These are phyloP conservation scores for Verticillium nubilum DNA, from an alignment of 2,329 filamentous ascomycete genomes.

Conservation along the genomic window DNA sequence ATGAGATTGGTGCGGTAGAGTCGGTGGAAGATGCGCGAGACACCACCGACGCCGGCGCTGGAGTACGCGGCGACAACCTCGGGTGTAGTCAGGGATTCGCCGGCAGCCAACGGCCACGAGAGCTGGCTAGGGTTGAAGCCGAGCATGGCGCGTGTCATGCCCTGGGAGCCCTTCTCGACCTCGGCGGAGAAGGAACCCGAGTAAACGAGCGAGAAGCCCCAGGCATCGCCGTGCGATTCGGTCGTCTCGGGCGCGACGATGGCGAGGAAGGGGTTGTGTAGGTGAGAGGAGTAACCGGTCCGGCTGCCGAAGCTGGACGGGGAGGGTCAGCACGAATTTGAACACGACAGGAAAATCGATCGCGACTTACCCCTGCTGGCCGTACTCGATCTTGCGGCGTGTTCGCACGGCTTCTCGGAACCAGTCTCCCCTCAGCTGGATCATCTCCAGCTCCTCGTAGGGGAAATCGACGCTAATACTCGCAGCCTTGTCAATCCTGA, in stretches of 20 bases:
- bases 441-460: constrained; percentile 54
- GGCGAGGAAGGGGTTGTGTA: constrained; percentile 60
- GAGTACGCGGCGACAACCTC: constrained; percentile 61
- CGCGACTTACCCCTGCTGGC: constrained; percentile 41
- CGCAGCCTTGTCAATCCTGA: constrained; percentile 50
- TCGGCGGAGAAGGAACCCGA: constrained; percentile 57
- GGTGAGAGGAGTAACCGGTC: constrained; percentile 57
- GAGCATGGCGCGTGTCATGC: constrained; percentile 52
- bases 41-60: constrained; percentile 49
- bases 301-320: constrained; percentile 50
- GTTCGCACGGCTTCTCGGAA: constrained; percentile 50
- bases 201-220: constrained; percentile 61
- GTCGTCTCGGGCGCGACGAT: constrained; percentile 52
- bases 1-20: constrained; percentile 58
- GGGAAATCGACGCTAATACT: constrained; percentile 59
- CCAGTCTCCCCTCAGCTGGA: constrained; percentile 60
- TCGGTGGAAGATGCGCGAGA: constrained; percentile 57
- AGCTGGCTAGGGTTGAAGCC: constrained; percentile 57
- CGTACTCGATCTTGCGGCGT: constrained; percentile 50
- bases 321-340: not conserved
- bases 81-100: constrained; percentile 53
- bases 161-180: constrained; percentile 58
- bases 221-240: constrained; percentile 55
- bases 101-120: constrained; percentile 50
- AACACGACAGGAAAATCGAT: not conserved